A percentile compares a stretch with the other conserved stretches of the same genome.
These are phyloP conservation scores for Filosporella fistucella DNA, from an alignment of 495 filamentous ascomycete genomes.

Conservation along the genomic window DNA sequence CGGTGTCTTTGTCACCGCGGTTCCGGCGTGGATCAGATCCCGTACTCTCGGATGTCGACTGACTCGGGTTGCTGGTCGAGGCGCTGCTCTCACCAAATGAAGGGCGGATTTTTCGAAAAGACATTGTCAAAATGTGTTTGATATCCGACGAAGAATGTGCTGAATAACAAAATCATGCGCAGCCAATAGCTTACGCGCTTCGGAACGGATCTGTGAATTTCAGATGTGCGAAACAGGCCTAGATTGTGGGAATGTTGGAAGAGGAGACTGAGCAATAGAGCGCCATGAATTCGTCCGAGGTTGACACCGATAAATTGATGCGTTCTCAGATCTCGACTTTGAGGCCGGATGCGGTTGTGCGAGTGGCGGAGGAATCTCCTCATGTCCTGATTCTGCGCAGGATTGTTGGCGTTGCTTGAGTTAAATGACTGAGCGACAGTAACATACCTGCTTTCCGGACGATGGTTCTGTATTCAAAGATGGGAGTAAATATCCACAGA, in stretches of 20 bases:
- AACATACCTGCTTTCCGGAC: too few relatives aligned
- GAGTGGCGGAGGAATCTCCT: slow-evolving; percentile 1
- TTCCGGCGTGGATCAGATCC: slow-evolving; percentile 18
- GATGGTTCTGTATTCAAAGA: too few relatives aligned
- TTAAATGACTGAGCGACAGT: too few relatives aligned
- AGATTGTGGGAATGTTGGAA: slow-evolving; percentile 5
- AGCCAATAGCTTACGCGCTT: too few relatives aligned
- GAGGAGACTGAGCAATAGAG: background rate
- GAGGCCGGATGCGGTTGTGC: background rate
- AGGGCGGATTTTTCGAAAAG: slow-evolving; percentile 23
- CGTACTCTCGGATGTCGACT: slow-evolving; percentile 23
- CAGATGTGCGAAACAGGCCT: too few relatives aligned
- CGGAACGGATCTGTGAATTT: too few relatives aligned
- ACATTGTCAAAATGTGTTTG: slow-evolving; percentile 7
- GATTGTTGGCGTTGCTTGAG: too few relatives aligned
- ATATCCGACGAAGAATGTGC: background rate
- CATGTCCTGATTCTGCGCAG: background rate
- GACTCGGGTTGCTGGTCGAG: slow-evolving; percentile 19
- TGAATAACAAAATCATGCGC: background rate
- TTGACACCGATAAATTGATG: background rate
- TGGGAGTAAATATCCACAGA: too few relatives aligned
- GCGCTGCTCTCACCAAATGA: slow-evolving; percentile 18
- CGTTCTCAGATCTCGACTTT: background rate
- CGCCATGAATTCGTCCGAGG: slow-evolving; percentile 3
- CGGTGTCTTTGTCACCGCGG: slow-evolving; percentile 15